Evolutionary conservation across 129 eudicot genomes (phyloP).

Genomic region (Pittosporum tobira): DNA sequence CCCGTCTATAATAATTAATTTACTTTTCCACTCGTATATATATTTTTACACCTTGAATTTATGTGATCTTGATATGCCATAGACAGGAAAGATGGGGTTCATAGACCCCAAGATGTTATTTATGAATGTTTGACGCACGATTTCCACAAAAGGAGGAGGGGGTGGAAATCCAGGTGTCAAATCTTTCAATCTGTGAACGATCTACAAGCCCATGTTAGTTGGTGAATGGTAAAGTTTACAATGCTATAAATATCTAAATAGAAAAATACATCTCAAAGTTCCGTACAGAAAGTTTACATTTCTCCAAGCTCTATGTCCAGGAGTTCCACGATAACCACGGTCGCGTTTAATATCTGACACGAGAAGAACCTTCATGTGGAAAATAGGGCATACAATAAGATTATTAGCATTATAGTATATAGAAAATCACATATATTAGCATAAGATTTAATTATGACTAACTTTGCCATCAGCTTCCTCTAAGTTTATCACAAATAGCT

Average conservation of each 20-base stretch:
- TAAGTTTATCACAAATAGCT: conserved; percentile 71
- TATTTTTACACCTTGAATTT: no score
- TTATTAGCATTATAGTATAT: neutral
- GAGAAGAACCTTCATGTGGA: conserved; percentile 53
- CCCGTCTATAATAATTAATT: no score
- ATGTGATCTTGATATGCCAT: no score
- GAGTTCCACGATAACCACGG: conserved; percentile 54
- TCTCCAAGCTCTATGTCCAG: conserved; percentile 86
- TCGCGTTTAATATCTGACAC: conserved; percentile 70
- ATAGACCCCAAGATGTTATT: no score
- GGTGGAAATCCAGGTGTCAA: no score
- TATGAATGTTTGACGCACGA: no score
- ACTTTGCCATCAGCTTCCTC: conserved; percentile 88
- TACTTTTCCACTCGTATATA: no score
- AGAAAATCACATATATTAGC: neutral
- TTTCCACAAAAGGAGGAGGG: no score
- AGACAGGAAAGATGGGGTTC: no score
- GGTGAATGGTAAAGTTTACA: conserved; percentile 4
- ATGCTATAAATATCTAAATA: neutral
- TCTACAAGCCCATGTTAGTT: conserved; percentile 30
- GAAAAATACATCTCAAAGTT: neutral
- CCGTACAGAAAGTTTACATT: conserved; percentile 32
- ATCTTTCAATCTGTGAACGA: conserved; percentile 57
- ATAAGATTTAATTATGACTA: neutral
- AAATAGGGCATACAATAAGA: conserved; percentile 1